These are phyloP conservation scores for Wolfiporia cocos DNA, from an alignment of 1,284 basidiomycete genomes.

Conservation along the genomic window DNA sequence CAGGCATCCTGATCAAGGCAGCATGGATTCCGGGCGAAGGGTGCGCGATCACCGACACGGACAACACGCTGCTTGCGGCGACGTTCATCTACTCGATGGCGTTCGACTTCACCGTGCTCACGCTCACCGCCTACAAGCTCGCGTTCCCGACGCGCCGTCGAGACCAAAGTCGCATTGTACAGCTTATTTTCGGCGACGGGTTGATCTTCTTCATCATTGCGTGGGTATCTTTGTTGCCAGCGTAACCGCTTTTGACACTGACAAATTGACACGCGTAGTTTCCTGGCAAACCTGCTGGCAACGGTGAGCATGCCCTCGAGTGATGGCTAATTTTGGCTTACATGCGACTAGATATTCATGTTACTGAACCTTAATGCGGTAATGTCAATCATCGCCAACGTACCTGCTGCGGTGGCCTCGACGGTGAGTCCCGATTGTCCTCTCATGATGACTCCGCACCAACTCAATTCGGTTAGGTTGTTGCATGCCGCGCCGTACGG, in stretches of 20 bases:
- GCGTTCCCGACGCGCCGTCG: constrained; percentile 29
- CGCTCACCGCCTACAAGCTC: constrained; percentile 41
- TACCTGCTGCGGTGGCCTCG: constrained; percentile 56
- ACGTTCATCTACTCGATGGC: constrained; percentile 30
- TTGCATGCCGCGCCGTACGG: constrained; percentile 64
- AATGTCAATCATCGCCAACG: constrained; percentile 72
- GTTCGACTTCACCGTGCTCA: constrained; percentile 26
- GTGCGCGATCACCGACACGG: constrained; percentile 52
- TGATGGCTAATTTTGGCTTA: background rate
- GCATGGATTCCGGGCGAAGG: constrained; percentile 36
- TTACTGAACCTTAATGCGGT: constrained; percentile 63
- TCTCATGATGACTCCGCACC: background rate
- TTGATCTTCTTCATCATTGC: constrained; percentile 71
- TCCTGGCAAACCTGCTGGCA: constrained; percentile 60
- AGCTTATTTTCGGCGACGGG: constrained; percentile 63
- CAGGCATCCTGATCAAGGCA: constrained; percentile 58
- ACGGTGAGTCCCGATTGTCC: constrained; percentile 37
- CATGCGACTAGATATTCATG: constrained; percentile 54
- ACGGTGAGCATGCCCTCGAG: constrained; percentile 42
- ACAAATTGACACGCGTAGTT: constrained; percentile 30
- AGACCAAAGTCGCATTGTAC: constrained; percentile 48
- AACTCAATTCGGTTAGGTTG: constrained; percentile 40
- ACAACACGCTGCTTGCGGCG: constrained; percentile 47
- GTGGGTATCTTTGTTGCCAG: constrained; percentile 33
- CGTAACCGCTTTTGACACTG: constrained; percentile 1